phyloP scores from a whole-genome alignment of 306 rosid genomes.

The Calophaca sinica region DNA sequence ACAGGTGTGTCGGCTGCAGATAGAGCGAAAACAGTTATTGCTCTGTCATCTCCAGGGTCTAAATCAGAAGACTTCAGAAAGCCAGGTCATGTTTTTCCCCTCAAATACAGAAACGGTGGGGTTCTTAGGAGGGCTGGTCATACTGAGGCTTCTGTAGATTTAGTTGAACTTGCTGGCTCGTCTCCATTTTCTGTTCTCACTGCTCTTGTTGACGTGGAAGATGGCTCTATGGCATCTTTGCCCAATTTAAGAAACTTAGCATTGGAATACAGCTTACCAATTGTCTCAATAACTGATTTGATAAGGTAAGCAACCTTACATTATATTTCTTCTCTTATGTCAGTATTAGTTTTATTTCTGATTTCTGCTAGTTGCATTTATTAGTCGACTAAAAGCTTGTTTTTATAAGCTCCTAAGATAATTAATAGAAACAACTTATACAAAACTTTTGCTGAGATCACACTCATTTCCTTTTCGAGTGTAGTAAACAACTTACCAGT shows the following conservation, averaged over 20 bases:
- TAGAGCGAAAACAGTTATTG: constrained; percentile 79
- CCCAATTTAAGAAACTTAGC: constrained; percentile 63
- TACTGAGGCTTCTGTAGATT: constrained; percentile 88
- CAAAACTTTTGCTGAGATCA: no score
- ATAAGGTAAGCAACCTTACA: constrained; percentile 60
- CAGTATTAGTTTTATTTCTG: neutral
- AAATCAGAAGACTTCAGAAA: constrained; percentile 69
- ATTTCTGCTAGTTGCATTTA: neutral
- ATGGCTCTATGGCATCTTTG: constrained; percentile 78
- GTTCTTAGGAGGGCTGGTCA: constrained; percentile 91
- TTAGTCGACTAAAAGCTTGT: neutral
- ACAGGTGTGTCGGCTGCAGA: constrained; percentile 83
- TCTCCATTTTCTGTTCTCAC: constrained; percentile 77
- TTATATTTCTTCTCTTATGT: neutral
- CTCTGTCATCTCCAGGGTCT: constrained; percentile 64
- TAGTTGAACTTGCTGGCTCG: constrained; percentile 74
- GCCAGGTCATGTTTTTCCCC: constrained; percentile 92
- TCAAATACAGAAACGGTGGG: constrained; percentile 79
- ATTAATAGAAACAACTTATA: no score
- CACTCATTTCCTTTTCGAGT: no score
- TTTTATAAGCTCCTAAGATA: no score
- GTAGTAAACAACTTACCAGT: no score
- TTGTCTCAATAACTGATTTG: constrained; percentile 85
- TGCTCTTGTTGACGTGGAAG: constrained; percentile 62
- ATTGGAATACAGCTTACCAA: constrained; percentile 58